Evolutionary conservation across 1,139 yeast genomes (phyloP), one percentile per base, ranked within the genome.

Genomic region (Candida labiduridarum): DNA sequence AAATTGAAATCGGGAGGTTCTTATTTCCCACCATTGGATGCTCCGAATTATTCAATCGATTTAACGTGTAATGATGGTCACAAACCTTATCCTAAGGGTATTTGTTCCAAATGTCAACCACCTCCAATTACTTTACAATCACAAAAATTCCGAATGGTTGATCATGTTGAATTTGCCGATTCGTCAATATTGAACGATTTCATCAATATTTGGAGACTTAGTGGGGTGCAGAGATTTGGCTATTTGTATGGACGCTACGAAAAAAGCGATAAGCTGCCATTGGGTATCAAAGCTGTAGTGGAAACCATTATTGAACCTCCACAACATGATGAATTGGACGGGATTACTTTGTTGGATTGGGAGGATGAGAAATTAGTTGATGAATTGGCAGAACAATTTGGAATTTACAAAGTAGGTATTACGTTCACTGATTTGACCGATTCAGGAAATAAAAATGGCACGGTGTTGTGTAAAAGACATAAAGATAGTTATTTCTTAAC

Each of bases 61-160:
- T 76, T 79, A 54, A 69, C 78, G 12, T 91, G 98, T 63, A 79
- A 79, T 0, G 78, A 83, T 41, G 97, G 97, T 0, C 99, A 94
- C 67, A 83, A 86, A 44, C 94, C 96, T 7, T 92, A 96, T 87
- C 98, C 99, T 1, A 79, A 76, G 49, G 97, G 98, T 0, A 91
- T 94, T 56, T 94, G 99, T 64, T 87, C 96, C n/a, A 90, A 91
- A 66, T 94, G 99, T 67, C 98, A 92, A 67, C 98, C 99, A 0
- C 84, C 96, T 1, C 96, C 97, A 0, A 90, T 95, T 51, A 91
- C 98, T 0, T 75, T 95, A 55, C 96, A 88, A 65, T 92, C 86
- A 65, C 99, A 95, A 66, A 77, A 80, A 45, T 95, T 89, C 66
- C 80, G 99, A 62, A 89, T 94, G 97, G 96, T 95, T 18, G 99